Base-by-base conservation (phyloP, 371 early-diverging fungal genomes). In the Syncephalastrum contaminatum region DNA sequence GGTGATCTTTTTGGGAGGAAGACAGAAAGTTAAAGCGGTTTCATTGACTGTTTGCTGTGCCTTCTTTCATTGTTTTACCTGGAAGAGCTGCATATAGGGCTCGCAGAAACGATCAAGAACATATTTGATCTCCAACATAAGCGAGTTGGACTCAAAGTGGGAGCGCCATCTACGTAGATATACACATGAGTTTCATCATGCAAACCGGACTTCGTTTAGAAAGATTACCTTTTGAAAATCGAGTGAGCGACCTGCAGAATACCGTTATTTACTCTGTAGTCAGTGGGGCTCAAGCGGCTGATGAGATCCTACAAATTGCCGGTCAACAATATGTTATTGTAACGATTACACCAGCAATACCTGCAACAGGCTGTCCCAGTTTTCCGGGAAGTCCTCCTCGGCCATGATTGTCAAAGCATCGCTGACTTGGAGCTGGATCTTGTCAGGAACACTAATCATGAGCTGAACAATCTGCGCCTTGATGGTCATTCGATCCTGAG, bases 401-500 rank as follows among this genome's bases (percentile, higher is more conserved):
- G 97, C 96, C 52, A 98, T 97, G 43, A 91, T 83, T 30, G 91
- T 74, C 22, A 99, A 82, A 0, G 96, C 93, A 59, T 97, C 99
- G 65, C 91, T 89, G 36, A 99, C 73, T 70, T 95, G 96, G 39
- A 91, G 66, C 66, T 96, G 96, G 53, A 97, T 69, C 52, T 80
- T 81, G 27, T 84, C 75, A 20, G 94, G 91, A 4, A 89, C 82
- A 18, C 81, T 72, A 24, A 93, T 88, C 94, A 97, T 92, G 39
- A 97, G 66, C 41, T 81, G 77, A 42, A 98, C 91, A 50, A 97
- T 88, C 49, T 81, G 77, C 22, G 69, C 60, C 72, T 96, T 96
- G 64, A 97, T 88, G 1, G 82, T 83, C n/a, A 60, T 56, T 46
- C 97, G 86, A 74, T 95, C 96, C 25, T 78, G 75, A 1, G 55